Base-by-base conservation (phyloP, 768 basidiomycete genomes). In the Cantharellus anzutake region DNA sequence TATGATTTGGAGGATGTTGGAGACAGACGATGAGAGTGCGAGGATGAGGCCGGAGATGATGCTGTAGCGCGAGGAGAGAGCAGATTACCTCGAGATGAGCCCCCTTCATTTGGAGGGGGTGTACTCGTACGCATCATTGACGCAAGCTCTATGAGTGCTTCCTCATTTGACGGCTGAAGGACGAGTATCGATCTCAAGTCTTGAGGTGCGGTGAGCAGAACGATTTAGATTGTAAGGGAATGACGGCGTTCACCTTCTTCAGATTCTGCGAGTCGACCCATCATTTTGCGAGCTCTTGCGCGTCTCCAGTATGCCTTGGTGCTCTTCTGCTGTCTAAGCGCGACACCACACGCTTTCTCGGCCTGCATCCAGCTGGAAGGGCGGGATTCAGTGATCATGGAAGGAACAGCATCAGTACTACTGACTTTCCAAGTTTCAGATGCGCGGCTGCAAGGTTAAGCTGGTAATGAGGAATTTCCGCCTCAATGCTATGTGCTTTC, bases 401-500 rank as follows among this genome's bases (percentile, higher is more conserved):
- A 20, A n/a, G 37, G 59, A 34, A 3, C 7, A 4, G 29, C 40
- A 41, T 53, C 64, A 29, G 40, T 53, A 4, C 20, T 50, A 71
- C 81, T 61, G 68, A 86, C 84, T 82, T 78, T 69, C 73, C 72
- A 53, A 86, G 69, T 66, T 86, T 86, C 41, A 86, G 68, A 67
- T 85, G 75, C 0, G 84, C 84, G 1, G 83, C 83, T 2, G 84
- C 84, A 35, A 86, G 74, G 65, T 86, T 86, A 41, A 86, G 76
- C 65, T 84, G 80, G 64, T 86, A 86, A 65, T 83, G 79, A 0
- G 84, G 82, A 62, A 86, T 68, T 67, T 86, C 84, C 2, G 83
- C 78, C 65, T 86, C 84, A 50, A 82, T 81, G 3, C 72, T 65
- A 66, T 80, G 73, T 0, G 84, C 84, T 3, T 70, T 68, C 65